A percentile compares a stretch with the other conserved stretches of the same genome.
phyloP scores from a whole-genome alignment of 441 rosid genomes.

The Hura crepitans region DNA sequence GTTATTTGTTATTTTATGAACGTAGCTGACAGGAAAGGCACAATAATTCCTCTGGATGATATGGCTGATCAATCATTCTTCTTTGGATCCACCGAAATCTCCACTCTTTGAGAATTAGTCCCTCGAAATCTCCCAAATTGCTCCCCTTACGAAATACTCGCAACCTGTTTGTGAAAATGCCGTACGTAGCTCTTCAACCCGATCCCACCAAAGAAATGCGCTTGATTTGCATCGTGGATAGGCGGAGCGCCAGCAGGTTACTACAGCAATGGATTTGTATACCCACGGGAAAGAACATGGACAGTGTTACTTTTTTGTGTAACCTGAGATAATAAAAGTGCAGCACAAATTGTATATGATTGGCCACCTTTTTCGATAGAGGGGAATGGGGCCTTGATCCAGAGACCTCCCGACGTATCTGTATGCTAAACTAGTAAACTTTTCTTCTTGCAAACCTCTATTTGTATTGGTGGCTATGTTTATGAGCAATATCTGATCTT shows the following conservation, averaged over 20 bases:
- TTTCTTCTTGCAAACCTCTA: no score
- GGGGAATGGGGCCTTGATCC: no score
- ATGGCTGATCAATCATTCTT: constrained; percentile 28
- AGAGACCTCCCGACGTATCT: no score
- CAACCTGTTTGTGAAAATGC: constrained; percentile 41
- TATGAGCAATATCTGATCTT: not conserved
- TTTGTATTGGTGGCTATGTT: not conserved
- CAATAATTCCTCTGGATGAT: not conserved
- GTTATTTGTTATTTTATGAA: no score
- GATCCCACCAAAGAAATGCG: constrained; percentile 36
- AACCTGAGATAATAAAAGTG: no score
- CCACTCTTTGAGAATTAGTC: constrained; percentile 27
- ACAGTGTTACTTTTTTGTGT: no score
- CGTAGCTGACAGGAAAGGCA: not conserved
- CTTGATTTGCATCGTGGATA: constrained; percentile 19
- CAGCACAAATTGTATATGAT: no score
- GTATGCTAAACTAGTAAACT: no score
- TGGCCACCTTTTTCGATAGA: no score
- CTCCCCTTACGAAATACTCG: constrained; percentile 33
- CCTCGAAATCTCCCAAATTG: constrained; percentile 18
- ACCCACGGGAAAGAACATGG: constrained; percentile 19
- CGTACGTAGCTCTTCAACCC: constrained; percentile 33
- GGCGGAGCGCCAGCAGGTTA: constrained; percentile 28
- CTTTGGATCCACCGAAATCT: constrained; percentile 28
- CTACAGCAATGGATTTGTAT: constrained; percentile 36